Evolutionary conservation across 2,329 filamentous ascomycete genomes (phyloP).

Genomic region (Leptosphaerulina australis): DNA sequence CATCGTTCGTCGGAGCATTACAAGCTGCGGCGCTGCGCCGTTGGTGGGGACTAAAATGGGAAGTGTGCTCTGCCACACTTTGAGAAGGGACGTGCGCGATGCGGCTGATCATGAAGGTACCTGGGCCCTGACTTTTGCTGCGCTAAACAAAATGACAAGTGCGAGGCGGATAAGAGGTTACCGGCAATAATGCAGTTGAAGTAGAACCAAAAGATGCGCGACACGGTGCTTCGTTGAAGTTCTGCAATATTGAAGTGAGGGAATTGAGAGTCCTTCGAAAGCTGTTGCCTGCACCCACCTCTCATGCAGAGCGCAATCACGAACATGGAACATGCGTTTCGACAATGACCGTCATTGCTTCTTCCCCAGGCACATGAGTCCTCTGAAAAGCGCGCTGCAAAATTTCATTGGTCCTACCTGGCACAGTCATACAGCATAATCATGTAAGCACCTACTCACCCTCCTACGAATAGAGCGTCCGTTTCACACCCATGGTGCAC

Average conservation of each 20-base stretch:
- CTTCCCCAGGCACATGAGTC: slow-evolving; percentile 12
- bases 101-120: slow-evolving; percentile 14
- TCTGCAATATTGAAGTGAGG: not conserved
- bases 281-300: slow-evolving; percentile 11
- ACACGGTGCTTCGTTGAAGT: slow-evolving; percentile 1
- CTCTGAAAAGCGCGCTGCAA: slow-evolving; percentile 19
- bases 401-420: slow-evolving; percentile 27
- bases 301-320: not conserved
- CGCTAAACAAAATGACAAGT: slow-evolving; percentile 7
- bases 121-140: slow-evolving; percentile 8
- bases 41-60: slow-evolving; percentile 8
- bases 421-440: slow-evolving; percentile 45
- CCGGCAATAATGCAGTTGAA: slow-evolving; percentile 5
- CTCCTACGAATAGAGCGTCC: slow-evolving; percentile 29
- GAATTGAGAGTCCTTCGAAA: not conserved
- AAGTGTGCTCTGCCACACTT: slow-evolving; percentile 13
- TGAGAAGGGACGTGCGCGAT: slow-evolving; percentile 8
- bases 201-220: not conserved
- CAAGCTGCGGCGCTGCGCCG: slow-evolving; percentile 14
- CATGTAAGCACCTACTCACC: slow-evolving; percentile 14
- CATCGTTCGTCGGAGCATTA: slow-evolving; percentile 17
- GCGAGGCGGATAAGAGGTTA: not conserved
- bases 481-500: slow-evolving; percentile 27
- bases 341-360: slow-evolving; percentile 6
- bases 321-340: slow-evolving; percentile 3